phyloP scores from a whole-genome alignment of 1,139 yeast species.

The Saccharomycopsis crataegensis region DNA sequence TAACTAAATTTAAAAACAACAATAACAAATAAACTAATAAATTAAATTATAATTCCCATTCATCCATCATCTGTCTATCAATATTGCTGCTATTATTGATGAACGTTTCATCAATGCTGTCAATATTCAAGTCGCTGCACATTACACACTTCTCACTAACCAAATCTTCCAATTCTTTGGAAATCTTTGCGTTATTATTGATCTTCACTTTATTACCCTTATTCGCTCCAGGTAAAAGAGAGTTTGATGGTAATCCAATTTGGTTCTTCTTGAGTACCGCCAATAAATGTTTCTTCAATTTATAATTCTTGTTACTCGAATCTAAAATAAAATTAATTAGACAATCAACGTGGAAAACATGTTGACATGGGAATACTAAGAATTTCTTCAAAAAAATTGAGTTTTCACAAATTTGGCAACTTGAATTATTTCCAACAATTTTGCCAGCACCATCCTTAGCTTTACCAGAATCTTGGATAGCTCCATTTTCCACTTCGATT shows the following conservation, averaged over 20 bases:
- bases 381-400: constrained; percentile 69
- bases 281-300: constrained; percentile 49
- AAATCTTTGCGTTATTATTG: constrained; percentile 23
- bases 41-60: constrained; percentile 12
- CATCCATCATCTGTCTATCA: constrained; percentile 10
- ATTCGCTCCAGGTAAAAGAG: neutral
- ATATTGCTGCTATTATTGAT: neutral
- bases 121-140: constrained; percentile 73
- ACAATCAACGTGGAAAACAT: constrained; percentile 87
- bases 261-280: constrained; percentile 32
- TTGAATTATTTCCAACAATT: constrained; percentile 9
- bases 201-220: constrained; percentile 20
- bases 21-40: neutral
- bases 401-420: constrained; percentile 59
- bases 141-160: constrained; percentile 65
- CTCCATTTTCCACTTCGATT: constrained; percentile 11
- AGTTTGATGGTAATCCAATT: neutral
- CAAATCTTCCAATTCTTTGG: constrained; percentile 43
- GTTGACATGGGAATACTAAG: constrained; percentile 83
- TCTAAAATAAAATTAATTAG: constrained; percentile 50
- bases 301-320: constrained; percentile 43
- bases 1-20: neutral
- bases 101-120: constrained; percentile 55
- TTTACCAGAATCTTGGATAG: neutral
- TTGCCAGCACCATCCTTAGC: neutral